These are phyloP conservation scores for Apiospora phragmitis DNA, from an alignment of 2,329 filamentous ascomycete genomes.

Conservation along the genomic window DNA sequence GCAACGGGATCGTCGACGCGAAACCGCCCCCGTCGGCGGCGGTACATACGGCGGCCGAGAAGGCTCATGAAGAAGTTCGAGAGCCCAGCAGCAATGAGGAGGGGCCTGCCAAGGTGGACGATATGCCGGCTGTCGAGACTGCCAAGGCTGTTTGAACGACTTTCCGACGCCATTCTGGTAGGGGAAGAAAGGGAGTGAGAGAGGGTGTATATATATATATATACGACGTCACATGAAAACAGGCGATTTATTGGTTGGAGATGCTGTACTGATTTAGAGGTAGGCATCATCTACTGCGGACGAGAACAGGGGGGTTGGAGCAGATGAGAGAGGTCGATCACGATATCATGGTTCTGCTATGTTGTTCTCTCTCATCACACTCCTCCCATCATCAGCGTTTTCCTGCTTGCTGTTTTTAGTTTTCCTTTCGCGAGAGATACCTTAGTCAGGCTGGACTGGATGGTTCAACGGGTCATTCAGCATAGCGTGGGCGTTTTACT, in stretches of 20 bases:
- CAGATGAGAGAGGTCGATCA: neutral
- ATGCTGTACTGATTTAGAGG: neutral
- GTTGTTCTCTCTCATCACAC: neutral
- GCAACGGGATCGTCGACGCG: neutral
- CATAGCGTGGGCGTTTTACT: conserved; percentile 2
- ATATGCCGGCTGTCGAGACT: neutral
- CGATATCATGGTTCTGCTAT: neutral
- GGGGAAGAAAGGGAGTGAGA: neutral
- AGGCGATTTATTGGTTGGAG: neutral
- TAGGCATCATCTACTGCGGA: neutral
- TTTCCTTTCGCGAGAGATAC: neutral
- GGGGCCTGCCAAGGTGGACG: neutral
- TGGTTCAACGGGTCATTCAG: conserved; percentile 5
- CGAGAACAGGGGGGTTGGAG: neutral
- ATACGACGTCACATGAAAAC: conserved; percentile 4
- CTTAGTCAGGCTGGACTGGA: conserved; percentile 7
- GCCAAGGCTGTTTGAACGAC: neutral
- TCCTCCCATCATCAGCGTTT: neutral
- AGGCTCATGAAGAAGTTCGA: neutral
- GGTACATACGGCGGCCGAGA: neutral
- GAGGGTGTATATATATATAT: neutral
- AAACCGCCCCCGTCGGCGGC: neutral
- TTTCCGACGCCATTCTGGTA: too few species aligned
- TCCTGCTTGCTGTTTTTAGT: neutral
- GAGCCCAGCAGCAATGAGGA: neutral